Evolutionary conservation across 2,329 filamentous ascomycete genomes (phyloP), one percentile per base, ranked within the genome.

Genomic region (Cladosporium sphaerospermum): DNA sequence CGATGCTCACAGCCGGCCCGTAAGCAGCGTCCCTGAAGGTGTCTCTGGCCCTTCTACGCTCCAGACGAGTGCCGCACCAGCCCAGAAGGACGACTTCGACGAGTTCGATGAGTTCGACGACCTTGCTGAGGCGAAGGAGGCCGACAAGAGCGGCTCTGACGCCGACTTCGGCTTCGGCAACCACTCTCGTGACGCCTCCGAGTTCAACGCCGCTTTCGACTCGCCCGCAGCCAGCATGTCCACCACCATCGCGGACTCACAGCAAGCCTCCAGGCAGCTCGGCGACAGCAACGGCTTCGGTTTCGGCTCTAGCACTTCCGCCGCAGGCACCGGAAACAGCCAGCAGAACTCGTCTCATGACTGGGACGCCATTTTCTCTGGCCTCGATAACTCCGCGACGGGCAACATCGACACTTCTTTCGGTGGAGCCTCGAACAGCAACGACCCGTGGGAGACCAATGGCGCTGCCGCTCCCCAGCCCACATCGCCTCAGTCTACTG

Each of bases 351-450:
- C 69, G 73, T 34, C 87, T 33, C 87, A 95, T 61, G 92, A 97
- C 68, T 97, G 93, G 93, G 92, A 97, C 64, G 87, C 89, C 37
- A 89, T 97, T 52, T 97, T 97, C 72, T 86, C 88, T 1, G 85
- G 85, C 23, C 75, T 95, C 7, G 87, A 92, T 61, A 79, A 57
- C 53, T 61, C 57, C n/a, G 66, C 64, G 39, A 54, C 33, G 23
- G 47, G 53, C 42, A 55, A 56, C 9, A 53, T 66, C 10, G 64
- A 59, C 61, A 69, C 55, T 13, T 61, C 59, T 4, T 54, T 66
- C 9, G 36, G 47, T 7, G 39, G 39, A 28, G 37, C 40, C 34
- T 31, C 44, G n/a, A 28, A 44, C 23, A 45, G 43, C 52, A 46
- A 59, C 18, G 66, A 67, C 48, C 63, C 66, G 1, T 66, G 64